phyloP scores from a whole-genome alignment of 2,329 filamentous ascomycete genomes.

The Blumeria hordei region DNA sequence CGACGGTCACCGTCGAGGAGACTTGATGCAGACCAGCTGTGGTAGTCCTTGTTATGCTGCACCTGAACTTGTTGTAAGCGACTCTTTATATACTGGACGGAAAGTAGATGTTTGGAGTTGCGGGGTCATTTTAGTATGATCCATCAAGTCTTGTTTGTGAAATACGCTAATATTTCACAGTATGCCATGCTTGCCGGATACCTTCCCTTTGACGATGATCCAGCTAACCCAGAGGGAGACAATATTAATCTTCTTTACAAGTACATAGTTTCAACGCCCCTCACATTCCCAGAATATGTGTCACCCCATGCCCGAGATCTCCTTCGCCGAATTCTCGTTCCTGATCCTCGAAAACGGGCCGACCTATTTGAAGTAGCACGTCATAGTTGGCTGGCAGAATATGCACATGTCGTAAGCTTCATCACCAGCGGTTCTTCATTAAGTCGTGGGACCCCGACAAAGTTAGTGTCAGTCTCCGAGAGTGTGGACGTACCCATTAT shows the following conservation, averaged over 20 bases:
- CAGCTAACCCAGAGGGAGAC: constrained; percentile 91
- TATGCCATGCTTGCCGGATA: constrained; percentile 98
- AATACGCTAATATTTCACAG: constrained; percentile 23
- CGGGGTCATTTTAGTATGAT: constrained; percentile 80
- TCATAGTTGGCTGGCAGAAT: constrained; percentile 95
- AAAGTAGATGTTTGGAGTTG: constrained; percentile 99
- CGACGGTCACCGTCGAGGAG: constrained; percentile 59
- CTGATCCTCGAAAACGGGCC: constrained; percentile 80
- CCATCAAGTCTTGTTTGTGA: neutral
- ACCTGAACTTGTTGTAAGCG: constrained; percentile 88
- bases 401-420: constrained; percentile 85
- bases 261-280: constrained; percentile 90
- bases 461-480: constrained; percentile 37
- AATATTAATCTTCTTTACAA: constrained; percentile 99
- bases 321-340: constrained; percentile 76
- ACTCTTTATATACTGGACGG: constrained; percentile 85
- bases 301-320: constrained; percentile 89
- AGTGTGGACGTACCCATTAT: constrained; percentile 34
- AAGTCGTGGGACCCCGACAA: constrained; percentile 61
- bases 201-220: constrained; percentile 91
- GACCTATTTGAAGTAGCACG: constrained; percentile 93
- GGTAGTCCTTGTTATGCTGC: constrained; percentile 95
- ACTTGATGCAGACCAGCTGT: constrained; percentile 97
- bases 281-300: constrained; percentile 97
- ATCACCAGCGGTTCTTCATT: constrained; percentile 91